These are phyloP conservation scores for Glycine latifolia DNA, from an alignment of 306 rosid species.

Conservation along the genomic window DNA sequence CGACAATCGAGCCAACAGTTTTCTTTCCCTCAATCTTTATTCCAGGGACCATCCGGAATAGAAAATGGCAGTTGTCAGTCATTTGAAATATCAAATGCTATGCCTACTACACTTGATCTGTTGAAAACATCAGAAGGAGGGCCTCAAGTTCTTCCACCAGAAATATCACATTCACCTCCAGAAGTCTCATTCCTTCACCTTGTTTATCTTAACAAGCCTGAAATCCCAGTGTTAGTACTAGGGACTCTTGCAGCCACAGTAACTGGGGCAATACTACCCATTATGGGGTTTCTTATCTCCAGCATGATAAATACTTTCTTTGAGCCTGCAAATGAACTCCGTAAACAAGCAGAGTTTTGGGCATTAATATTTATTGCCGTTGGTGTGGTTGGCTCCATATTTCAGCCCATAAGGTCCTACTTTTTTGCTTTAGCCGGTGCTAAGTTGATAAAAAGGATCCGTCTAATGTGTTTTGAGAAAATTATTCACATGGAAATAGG, in stretches of 20 bases:
- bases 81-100: conserved; percentile 50
- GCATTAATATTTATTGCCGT: conserved; percentile 61
- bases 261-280: conserved; percentile 63
- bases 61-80: conserved; percentile 58
- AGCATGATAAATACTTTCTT: conserved; percentile 60
- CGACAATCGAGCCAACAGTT: conserved; percentile 50
- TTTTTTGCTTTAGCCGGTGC: conserved; percentile 72
- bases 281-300: conserved; percentile 58
- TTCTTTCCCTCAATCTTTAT: conserved; percentile 53
- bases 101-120: conserved; percentile 37
- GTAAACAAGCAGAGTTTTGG: conserved; percentile 69
- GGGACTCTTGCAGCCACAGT: conserved; percentile 67
- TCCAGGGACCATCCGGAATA: conserved; percentile 60
- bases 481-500: conserved; percentile 76
- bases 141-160: conserved; percentile 43
- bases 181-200: conserved; percentile 59
- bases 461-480: conserved; percentile 70
- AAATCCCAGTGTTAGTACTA: conserved; percentile 62
- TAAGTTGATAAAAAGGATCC: conserved; percentile 62
- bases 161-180: conserved; percentile 40
- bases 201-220: conserved; percentile 80
- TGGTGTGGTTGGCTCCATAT: conserved; percentile 50
- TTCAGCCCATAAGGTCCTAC: conserved; percentile 59
- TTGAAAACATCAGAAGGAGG: conserved; percentile 33
- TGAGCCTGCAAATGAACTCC: conserved; percentile 64